A percentile compares a stretch with the other conserved stretches of the same genome.
Evolutionary conservation across 345 rosid species (phyloP).

Genomic region (Conringia planisiliqua): DNA sequence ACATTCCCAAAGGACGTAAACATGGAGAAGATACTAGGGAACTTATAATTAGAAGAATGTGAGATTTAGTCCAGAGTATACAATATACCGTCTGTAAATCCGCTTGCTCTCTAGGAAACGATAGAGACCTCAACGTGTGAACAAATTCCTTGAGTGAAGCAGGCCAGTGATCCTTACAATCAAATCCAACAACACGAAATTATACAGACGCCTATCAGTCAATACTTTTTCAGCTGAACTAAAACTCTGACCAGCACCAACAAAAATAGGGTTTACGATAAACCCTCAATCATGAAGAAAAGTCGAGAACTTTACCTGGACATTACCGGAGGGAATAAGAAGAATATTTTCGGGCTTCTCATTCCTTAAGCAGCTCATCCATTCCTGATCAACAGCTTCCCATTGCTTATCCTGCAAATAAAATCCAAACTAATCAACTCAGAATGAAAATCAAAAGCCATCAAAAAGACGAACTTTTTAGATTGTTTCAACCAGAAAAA

Average conservation of each 20-base stretch:
- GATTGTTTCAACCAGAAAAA: not conserved
- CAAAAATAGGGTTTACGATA: not conserved
- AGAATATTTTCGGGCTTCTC: conserved; percentile 63
- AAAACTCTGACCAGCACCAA: not conserved
- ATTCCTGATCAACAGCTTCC: conserved; percentile 69
- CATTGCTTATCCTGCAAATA: conserved; percentile 56
- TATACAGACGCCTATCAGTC: not conserved
- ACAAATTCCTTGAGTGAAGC: conserved; percentile 69
- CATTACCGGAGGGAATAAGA: conserved; percentile 66
- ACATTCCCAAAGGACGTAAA: not conserved
- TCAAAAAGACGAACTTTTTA: not conserved
- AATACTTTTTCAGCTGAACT: not conserved
- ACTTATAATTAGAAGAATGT: not conserved
- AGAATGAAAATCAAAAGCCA: not conserved
- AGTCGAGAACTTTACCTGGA: conserved; percentile 43
- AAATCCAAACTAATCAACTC: not conserved
- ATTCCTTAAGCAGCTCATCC: conserved; percentile 67
- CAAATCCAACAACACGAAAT: not conserved
- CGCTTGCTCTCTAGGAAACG: conserved; percentile 63
- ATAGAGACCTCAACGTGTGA: conserved; percentile 55
- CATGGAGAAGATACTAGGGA: not conserved
- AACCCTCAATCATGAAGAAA: not conserved
- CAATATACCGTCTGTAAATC: conserved; percentile 48
- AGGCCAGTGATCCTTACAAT: conserved; percentile 77
- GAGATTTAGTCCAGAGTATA: not conserved